phyloP scores from a whole-genome alignment of 805 yeast species.

The Pichia cabralensis region DNA sequence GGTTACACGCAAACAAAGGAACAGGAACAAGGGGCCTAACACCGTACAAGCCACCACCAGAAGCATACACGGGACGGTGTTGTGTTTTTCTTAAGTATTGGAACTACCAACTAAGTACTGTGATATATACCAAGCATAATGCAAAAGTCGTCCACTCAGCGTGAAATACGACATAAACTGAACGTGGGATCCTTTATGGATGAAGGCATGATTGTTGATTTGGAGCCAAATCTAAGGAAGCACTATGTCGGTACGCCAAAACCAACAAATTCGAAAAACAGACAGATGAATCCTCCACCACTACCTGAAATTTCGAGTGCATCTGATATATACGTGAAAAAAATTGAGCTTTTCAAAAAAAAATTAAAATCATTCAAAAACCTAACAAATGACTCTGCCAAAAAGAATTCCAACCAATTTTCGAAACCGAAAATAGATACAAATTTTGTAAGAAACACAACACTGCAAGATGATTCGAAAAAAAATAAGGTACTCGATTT shows the following conservation, averaged over 20 bases:
- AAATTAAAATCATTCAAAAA: conserved; percentile 12
- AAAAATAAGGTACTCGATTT: too few relatives aligned
- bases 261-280: neutral
- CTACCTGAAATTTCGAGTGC: conserved; percentile 12
- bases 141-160: too few relatives aligned
- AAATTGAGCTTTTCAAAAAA: conserved; percentile 16
- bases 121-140: too few relatives aligned
- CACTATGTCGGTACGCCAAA: conserved; percentile 5
- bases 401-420: neutral
- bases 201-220: neutral
- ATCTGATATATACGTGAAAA: conserved; percentile 10
- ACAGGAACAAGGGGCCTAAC: too few relatives aligned
- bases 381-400: neutral
- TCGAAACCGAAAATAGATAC: neutral
- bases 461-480: neutral
- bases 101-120: too few relatives aligned
- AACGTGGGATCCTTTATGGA: conserved; percentile 19
- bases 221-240: conserved; percentile 4
- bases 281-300: conserved; percentile 12
- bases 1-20: conserved; percentile 15
- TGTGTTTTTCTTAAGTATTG: too few relatives aligned
- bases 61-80: too few relatives aligned
- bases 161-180: conserved; percentile 8
- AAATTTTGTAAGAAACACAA: neutral
- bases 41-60: too few relatives aligned